phyloP scores from a whole-genome alignment of 2,329 filamentous ascomycete species.

The Sclerotinia trifoliorum region DNA sequence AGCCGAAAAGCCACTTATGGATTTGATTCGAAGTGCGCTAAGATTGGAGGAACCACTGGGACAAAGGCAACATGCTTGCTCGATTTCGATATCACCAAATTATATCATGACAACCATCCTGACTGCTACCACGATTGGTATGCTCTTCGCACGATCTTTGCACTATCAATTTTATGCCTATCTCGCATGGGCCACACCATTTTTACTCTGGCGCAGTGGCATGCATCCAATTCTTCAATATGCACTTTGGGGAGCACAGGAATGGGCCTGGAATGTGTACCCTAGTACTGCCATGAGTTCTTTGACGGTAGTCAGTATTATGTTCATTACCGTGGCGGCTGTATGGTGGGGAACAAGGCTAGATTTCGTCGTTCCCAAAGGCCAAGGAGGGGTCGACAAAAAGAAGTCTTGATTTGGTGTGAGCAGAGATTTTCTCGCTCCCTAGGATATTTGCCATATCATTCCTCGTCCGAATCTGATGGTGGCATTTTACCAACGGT shows the following conservation, averaged over 20 bases:
- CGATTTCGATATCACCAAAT: conserved; percentile 53
- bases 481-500: conserved; percentile 83
- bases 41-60: conserved; percentile 39
- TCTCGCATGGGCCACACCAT: conserved; percentile 71
- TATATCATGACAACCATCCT: conserved; percentile 64
- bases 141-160: conserved; percentile 67
- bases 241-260: conserved; percentile 61
- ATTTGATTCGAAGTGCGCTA: conserved; percentile 43
- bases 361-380: conserved; percentile 36
- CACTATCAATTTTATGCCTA: conserved; percentile 78
- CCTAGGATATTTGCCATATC: conserved; percentile 37
- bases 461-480: conserved; percentile 72
- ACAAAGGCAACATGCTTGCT: conserved; percentile 48
- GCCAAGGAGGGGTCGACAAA: conserved; percentile 33
- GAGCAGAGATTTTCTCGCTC: not conserved
- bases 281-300: conserved; percentile 66
- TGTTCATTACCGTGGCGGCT: conserved; percentile 61
- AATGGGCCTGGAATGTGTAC: conserved; percentile 74
- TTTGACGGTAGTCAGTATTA: conserved; percentile 64
- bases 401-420: conserved; percentile 28
- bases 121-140: conserved; percentile 62
- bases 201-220: conserved; percentile 64
- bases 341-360: conserved; percentile 42
- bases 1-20: conserved; percentile 49
- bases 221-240: conserved; percentile 59